phyloP scores from a whole-genome alignment of 169 alveolate species.

The Plasmodium fragile region DNA sequence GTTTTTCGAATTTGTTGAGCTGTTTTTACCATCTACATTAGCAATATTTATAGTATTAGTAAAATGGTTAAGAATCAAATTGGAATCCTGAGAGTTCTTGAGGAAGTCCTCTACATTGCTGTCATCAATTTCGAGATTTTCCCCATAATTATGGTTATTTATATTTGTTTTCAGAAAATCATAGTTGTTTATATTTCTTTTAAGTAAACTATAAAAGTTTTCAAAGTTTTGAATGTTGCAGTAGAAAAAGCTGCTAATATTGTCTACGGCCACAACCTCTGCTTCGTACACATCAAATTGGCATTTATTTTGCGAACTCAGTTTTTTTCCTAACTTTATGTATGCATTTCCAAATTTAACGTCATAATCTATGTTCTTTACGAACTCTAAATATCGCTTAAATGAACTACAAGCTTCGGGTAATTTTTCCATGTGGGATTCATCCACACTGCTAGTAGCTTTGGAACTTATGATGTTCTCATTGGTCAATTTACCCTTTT shows the following conservation, averaged over 20 bases:
- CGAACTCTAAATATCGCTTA: background rate
- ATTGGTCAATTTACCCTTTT: slow-evolving; percentile 2
- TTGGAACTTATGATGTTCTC: background rate
- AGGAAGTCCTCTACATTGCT: slow-evolving; percentile 40
- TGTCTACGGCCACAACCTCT: slow-evolving; percentile 60
- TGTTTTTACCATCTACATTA: background rate
- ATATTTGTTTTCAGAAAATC: slow-evolving; percentile 31
- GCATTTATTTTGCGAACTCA: slow-evolving; percentile 73
- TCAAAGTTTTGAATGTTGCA: slow-evolving; percentile 38
- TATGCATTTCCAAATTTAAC: slow-evolving; percentile 64
- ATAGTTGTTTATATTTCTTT: slow-evolving; percentile 49
- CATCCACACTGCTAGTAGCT: background rate
- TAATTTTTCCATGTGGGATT: background rate
- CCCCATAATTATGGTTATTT: background rate
- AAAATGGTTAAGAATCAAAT: slow-evolving; percentile 23
- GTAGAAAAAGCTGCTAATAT: slow-evolving; percentile 25
- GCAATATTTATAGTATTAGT: background rate
- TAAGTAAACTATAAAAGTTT: slow-evolving; percentile 23
- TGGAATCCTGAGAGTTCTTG: slow-evolving; percentile 5
- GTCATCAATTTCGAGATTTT: slow-evolving; percentile 15
- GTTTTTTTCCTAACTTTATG: slow-evolving; percentile 49
- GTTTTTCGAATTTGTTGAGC: background rate
- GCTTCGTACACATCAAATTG: slow-evolving; percentile 76
- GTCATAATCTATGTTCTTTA: slow-evolving; percentile 60
- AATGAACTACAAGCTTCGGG: slow-evolving; percentile 8